phyloP scores from a whole-genome alignment of 1,284 basidiomycete genomes.

The Kalmanozyma brasiliensis region DNA sequence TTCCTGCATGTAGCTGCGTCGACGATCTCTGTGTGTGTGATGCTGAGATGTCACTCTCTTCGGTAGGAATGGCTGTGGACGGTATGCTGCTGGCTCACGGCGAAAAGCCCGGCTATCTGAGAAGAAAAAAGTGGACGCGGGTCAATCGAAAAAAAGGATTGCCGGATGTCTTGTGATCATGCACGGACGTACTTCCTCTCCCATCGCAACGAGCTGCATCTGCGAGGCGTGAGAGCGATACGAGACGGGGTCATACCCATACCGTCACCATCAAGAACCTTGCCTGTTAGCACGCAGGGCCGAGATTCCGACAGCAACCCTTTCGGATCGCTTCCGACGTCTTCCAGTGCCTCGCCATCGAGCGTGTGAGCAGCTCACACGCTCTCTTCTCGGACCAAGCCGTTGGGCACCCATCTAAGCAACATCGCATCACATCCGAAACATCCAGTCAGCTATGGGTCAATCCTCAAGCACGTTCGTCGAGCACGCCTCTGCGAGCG shows the following conservation, averaged over 20 bases:
- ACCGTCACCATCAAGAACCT: no score
- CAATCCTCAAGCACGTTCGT: conserved; percentile 31
- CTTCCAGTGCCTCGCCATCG: neutral
- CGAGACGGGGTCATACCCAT: no score
- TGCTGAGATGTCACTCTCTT: no score
- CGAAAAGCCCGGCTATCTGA: conserved; percentile 22
- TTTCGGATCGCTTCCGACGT: no score
- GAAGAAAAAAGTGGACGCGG: conserved; percentile 3
- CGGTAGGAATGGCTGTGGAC: no score
- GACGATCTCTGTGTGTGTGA: no score
- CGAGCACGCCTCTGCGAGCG: conserved; percentile 14
- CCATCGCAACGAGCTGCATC: no score
- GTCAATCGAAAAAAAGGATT: conserved; percentile 17
- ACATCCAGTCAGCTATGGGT: conserved; percentile 26
- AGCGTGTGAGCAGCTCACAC: neutral
- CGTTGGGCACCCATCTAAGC: neutral
- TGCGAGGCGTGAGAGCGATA: no score
- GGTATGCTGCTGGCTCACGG: conserved; percentile 4
- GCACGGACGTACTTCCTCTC: conserved; percentile 28
- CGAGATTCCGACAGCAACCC: no score
- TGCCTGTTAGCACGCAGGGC: no score
- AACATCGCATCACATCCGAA: no score
- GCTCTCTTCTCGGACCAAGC: neutral
- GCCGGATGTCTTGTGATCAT: conserved; percentile 29
- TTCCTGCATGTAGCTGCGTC: neutral